These are phyloP conservation scores for Tylopilus vinaceipallidus DNA, from an alignment of 768 basidiomycete species.

Conservation along the genomic window DNA sequence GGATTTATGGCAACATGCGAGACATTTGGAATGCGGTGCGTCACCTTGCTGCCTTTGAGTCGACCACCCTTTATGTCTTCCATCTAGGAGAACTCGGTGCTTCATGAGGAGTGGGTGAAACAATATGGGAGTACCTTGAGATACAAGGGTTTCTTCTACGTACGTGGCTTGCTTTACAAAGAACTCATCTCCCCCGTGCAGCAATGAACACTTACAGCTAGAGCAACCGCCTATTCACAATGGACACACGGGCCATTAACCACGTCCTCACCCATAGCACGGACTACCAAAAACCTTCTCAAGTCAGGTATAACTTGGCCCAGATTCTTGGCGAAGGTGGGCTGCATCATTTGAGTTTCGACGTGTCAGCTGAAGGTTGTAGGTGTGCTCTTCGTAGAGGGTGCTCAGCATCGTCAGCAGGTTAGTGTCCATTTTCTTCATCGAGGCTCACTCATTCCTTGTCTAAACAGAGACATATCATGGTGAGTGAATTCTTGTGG, in stretches of 20 bases:
- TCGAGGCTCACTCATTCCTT: neutral
- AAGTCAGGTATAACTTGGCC: neutral
- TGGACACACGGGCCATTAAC: slow-evolving; percentile 4
- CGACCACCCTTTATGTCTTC: too few relatives aligned
- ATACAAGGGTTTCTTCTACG: slow-evolving; percentile 12
- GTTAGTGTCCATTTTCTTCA: slow-evolving; percentile 11
- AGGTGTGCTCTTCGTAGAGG: slow-evolving; percentile 9
- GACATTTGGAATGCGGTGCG: slow-evolving; percentile 44
- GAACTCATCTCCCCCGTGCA: too few relatives aligned
- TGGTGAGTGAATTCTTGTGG: slow-evolving; percentile 22
- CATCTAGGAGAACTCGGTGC: slow-evolving; percentile 2
- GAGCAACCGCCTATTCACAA: neutral
- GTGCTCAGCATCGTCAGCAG: slow-evolving; percentile 37
- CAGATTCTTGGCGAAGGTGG: neutral
- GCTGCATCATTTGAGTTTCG: neutral
- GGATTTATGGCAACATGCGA: slow-evolving; percentile 49
- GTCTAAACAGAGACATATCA: slow-evolving; percentile 18
- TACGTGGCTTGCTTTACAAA: neutral
- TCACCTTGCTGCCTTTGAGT: neutral
- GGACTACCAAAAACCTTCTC: slow-evolving; percentile 6
- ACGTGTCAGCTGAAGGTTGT: neutral
- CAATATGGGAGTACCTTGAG: slow-evolving; percentile 10
- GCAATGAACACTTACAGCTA: neutral
- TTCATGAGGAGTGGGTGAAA: slow-evolving; percentile 18
- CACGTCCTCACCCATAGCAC: slow-evolving; percentile 1